phyloP scores from a whole-genome alignment of 2,329 filamentous ascomycete genomes.

The Fusarium annulatum region DNA sequence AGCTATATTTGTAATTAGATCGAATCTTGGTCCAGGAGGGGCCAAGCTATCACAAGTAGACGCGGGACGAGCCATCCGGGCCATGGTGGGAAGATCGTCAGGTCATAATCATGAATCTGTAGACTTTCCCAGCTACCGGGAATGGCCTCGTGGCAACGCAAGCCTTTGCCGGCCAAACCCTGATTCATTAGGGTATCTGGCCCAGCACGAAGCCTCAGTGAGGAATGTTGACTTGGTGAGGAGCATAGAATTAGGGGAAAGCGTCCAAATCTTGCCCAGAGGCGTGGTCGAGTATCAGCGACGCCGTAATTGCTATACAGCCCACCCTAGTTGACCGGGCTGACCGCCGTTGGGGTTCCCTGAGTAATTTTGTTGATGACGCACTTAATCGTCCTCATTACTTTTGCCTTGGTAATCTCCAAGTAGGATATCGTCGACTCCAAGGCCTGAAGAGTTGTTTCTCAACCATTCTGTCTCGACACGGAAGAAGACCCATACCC shows the following conservation, averaged over 20 bases:
- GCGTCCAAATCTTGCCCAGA: constrained; percentile 20
- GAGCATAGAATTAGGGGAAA: constrained; percentile 1
- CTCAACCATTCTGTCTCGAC: constrained; percentile 93
- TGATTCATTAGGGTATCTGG: not conserved
- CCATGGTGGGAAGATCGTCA: constrained; percentile 20
- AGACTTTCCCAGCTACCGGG: constrained; percentile 31
- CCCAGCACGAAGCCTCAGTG: not conserved
- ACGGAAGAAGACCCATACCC: constrained; percentile 97
- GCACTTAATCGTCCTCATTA: constrained; percentile 53
- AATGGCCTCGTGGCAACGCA: constrained; percentile 30
- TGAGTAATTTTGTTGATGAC: constrained; percentile 5
- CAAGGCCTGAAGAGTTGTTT: constrained; percentile 61
- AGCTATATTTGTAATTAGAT: constrained; percentile 10
- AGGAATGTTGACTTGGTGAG: constrained; percentile 14
- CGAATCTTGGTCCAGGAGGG: constrained; percentile 20
- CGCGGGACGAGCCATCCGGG: constrained; percentile 22
- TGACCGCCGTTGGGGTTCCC: constrained; percentile 13
- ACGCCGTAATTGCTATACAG: constrained; percentile 36
- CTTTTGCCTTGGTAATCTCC: constrained; percentile 75
- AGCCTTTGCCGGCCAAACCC: constrained; percentile 19
- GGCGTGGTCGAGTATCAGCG: constrained; percentile 14
- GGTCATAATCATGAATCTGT: constrained; percentile 11
- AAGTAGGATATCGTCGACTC: constrained; percentile 78
- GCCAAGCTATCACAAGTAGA: constrained; percentile 21
- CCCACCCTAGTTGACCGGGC: constrained; percentile 25